Percentiles rank a stretch among this genome's conserved stretches.
These are phyloP conservation scores for Earliella scabrosa DNA, from an alignment of 1,284 basidiomycete genomes.

Conservation along the genomic window DNA sequence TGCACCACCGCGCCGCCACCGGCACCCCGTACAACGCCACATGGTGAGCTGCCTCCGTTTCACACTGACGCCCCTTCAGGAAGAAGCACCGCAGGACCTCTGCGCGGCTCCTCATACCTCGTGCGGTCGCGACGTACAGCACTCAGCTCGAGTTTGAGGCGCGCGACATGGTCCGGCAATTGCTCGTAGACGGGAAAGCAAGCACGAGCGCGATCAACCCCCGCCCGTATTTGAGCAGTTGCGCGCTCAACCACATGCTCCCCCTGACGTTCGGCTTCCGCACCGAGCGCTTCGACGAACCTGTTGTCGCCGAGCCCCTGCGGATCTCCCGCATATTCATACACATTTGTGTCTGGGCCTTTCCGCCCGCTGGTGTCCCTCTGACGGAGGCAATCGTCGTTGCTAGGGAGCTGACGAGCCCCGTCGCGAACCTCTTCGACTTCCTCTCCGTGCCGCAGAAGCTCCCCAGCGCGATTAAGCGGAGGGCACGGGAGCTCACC, in stretches of 20 bases:
- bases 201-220: slow-evolving; percentile 43
- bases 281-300: slow-evolving; percentile 38
- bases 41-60: slow-evolving; percentile 34
- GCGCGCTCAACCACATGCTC: slow-evolving; percentile 44
- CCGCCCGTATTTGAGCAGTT: slow-evolving; percentile 33
- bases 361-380: no score
- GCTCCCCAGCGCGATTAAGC: no score
- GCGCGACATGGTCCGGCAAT: slow-evolving; percentile 37
- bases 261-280: slow-evolving; percentile 42
- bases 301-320: slow-evolving; percentile 36
- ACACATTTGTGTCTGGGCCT: no score
- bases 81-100: slow-evolving; percentile 45
- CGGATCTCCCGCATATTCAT: slow-evolving; percentile 44
- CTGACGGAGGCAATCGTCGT: no score
- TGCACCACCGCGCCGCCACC: slow-evolving; percentile 45
- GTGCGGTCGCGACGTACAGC: slow-evolving; percentile 39
- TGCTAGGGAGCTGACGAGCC: no score
- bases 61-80: slow-evolving; percentile 35
- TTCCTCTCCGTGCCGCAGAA: no score
- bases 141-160: slow-evolving; percentile 42
- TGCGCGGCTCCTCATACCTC: slow-evolving; percentile 34
- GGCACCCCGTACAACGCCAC: slow-evolving; percentile 43
- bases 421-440: no score
- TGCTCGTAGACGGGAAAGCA: slow-evolving; percentile 36
- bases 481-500: no score